Base-by-base conservation (phyloP, 805 yeast species). In the Saturnispora diversa region DNA sequence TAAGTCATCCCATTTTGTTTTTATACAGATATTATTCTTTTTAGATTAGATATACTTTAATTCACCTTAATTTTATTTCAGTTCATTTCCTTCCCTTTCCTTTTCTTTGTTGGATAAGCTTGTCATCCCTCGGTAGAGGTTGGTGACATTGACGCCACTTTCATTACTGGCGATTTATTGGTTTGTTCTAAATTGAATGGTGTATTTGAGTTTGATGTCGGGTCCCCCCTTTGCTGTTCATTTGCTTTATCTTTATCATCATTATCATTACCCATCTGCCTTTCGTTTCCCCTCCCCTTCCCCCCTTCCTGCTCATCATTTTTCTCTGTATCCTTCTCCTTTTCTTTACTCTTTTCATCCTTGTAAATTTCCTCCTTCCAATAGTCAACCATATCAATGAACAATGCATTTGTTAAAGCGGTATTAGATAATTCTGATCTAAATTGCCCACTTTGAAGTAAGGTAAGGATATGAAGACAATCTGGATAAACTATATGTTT, bases 401-500 rank as follows among this genome's bases (percentile, higher is more conserved):
- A 80, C 46, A 75, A 50, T 31, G 72, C 65, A 46, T 74, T 68
- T 62, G 80, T 68, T 50, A 72, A 63, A 53, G 80, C 77, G 28
- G 77, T 66, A 54, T 74, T 68, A 44, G 74, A 63, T 3, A 79
- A 75, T 45, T 70, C 74, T 40, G 64, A 64, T 41, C 85, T 62
- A 48, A 77, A 77, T 32, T 67, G 68, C 37, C 67, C 69, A 25
- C 63, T 65, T 49, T 73, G 74, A 10, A 78, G 65, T 41, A 87
- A 62, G 16, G 84, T 75, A 45, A 90, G 65, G 24, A 90, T 73
- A 54, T 85, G 92, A 12, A 90, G 68, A 56, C 96, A 82, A 58
- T 90, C 84, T 3, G 98, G 97, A 54, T 85, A 83, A 16, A 81
- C 92, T 49, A 77, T 66, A 62, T 67, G 84, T 61, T 69, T 74